Conservation (phyloP, 73 alveolate species). For the Paramecium primaurelia region DNA sequence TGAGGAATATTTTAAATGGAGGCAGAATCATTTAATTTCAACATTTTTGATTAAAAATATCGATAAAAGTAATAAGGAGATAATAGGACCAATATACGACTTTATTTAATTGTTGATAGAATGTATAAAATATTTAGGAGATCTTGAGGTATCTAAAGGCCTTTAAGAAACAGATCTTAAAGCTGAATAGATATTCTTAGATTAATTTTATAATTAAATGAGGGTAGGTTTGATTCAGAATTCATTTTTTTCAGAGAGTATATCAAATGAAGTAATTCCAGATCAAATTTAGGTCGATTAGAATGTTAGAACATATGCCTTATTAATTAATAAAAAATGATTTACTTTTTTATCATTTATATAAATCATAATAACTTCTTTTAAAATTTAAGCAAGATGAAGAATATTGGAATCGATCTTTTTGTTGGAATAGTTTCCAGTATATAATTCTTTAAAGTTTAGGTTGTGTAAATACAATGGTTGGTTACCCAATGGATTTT, state of each 20-base stretch:
- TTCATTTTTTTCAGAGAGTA: not conserved
- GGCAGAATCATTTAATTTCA: not conserved
- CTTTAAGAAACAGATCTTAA: not conserved
- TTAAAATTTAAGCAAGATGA: not conserved
- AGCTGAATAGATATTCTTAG: not conserved
- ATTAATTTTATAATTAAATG: not conserved
- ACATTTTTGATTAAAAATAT: not conserved
- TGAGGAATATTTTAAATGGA: constrained; percentile 34
- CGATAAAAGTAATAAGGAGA: not conserved
- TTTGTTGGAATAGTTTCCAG: constrained; percentile 1
- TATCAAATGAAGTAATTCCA: not conserved
- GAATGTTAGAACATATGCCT: not conserved
- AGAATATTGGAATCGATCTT: constrained; percentile 1
- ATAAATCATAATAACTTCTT: not conserved
- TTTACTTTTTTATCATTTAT: not conserved
- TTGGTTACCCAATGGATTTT: constrained; percentile 21
- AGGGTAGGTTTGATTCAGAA: not conserved
- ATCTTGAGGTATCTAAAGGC: not conserved
- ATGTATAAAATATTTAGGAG: not conserved
- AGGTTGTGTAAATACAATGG: constrained; percentile 6
- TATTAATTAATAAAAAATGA: not conserved
- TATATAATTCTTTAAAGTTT: not conserved
- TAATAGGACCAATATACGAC: not conserved
- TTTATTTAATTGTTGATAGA: not conserved
- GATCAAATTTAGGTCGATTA: not conserved